A percentile compares a stretch with the other conserved stretches of the same genome.
Evolutionary conservation across 805 yeast species (phyloP).

Genomic region (Millerozyma acaciae): DNA sequence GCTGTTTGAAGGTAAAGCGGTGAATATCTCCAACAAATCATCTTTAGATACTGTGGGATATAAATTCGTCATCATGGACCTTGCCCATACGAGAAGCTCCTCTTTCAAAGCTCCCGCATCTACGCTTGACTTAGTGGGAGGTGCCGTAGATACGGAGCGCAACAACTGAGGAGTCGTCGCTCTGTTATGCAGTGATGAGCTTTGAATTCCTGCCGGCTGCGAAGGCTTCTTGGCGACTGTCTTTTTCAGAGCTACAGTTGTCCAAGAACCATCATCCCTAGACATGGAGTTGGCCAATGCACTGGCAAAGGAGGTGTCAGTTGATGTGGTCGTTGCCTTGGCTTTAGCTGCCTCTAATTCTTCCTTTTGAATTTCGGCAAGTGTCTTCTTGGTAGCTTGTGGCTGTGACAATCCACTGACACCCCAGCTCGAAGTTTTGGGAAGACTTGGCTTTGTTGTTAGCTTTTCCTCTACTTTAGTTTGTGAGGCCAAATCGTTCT

Average conservation of each 20-base stretch:
- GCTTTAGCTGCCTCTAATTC: constrained; percentile 42
- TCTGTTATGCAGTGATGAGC: constrained; percentile 18
- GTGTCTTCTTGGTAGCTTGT: constrained; percentile 42
- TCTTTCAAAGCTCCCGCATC: constrained; percentile 33
- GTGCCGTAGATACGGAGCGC: constrained; percentile 32
- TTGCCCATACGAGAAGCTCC: constrained; percentile 71
- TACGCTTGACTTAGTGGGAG: constrained; percentile 22
- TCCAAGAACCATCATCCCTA: constrained; percentile 37
- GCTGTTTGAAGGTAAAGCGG: constrained; percentile 69
- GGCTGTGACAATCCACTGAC: constrained; percentile 15
- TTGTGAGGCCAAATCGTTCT: constrained; percentile 24
- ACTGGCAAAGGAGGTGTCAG: constrained; percentile 29
- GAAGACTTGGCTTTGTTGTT: constrained; percentile 26
- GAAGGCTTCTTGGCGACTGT: constrained; percentile 24
- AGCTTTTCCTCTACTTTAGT: constrained; percentile 20
- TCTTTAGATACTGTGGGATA: constrained; percentile 72
- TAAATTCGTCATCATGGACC: constrained; percentile 59
- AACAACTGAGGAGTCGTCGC: constrained; percentile 31
- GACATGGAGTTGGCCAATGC: constrained; percentile 27
- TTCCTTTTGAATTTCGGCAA: constrained; percentile 62
- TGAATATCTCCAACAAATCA: constrained; percentile 74
- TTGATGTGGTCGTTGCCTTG: constrained; percentile 14
- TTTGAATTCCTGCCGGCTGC: constrained; percentile 12
- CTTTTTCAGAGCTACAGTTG: constrained; percentile 41
- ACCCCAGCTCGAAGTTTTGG: constrained; percentile 45